These are phyloP conservation scores for Phytophthora quininea DNA, from an alignment of 352 stramenopile species.

Conservation along the genomic window DNA sequence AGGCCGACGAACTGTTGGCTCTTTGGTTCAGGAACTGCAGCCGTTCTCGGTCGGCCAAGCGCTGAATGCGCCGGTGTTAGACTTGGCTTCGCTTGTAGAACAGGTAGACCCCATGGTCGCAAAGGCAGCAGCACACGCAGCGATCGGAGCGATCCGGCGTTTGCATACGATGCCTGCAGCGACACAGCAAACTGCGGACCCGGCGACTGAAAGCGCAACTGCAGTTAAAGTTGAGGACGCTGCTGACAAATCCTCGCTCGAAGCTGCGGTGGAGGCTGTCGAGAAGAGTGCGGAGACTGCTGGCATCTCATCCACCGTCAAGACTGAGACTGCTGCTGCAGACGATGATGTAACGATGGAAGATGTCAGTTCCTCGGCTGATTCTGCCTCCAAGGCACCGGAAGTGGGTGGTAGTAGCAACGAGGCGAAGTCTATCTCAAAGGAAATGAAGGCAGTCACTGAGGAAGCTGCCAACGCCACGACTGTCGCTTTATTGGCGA, in stretches of 20 bases:
- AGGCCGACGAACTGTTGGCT: background rate
- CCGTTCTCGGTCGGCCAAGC: conserved; percentile 53
- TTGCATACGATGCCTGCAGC: conserved; percentile 55
- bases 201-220: conserved; percentile 6
- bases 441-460: conserved; percentile 64
- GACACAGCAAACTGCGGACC: background rate
- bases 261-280: conserved; percentile 48
- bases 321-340: conserved; percentile 32
- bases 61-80: conserved; percentile 59
- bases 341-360: conserved; percentile 62
- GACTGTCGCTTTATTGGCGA: conserved; percentile 60
- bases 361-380: conserved; percentile 14
- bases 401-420: conserved; percentile 8
- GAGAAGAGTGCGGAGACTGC: conserved; percentile 41
- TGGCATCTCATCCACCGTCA: conserved; percentile 46
- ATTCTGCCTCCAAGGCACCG: conserved; percentile 7
- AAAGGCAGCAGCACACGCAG: conserved; percentile 70
- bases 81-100: conserved; percentile 58
- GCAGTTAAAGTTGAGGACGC: conserved; percentile 20
- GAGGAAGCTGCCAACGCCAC: conserved; percentile 71
- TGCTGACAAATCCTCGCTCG: conserved; percentile 25
- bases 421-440: conserved; percentile 28
- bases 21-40: conserved; percentile 29
- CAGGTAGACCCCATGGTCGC: conserved; percentile 74
- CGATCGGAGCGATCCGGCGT: conserved; percentile 65